Conservation (phyloP, 257 asterid genomes). For the Fraxinus anomala region DNA sequence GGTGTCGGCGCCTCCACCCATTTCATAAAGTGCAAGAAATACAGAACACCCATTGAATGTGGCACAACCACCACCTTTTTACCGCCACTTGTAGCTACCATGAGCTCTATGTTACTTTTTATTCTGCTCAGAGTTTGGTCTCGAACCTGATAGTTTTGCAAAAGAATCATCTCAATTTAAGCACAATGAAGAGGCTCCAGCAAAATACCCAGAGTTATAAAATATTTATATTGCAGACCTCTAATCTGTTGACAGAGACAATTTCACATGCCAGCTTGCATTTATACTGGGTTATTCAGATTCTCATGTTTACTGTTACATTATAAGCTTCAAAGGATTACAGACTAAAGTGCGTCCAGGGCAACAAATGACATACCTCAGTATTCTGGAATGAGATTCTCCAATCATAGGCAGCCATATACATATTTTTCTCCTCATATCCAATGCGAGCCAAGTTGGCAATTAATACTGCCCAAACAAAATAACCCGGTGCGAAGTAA, state of each 20-base stretch:
- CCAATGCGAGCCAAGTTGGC: conserved; percentile 88
- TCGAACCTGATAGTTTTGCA: conserved; percentile 55
- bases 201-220: background rate
- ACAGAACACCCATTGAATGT: conserved; percentile 83
- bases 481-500: conserved; percentile 84
- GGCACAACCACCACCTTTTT: conserved; percentile 78
- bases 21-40: conserved; percentile 87
- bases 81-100: conserved; percentile 73
- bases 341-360: background rate
- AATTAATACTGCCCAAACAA: conserved; percentile 83
- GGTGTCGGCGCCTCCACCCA: conserved; percentile 87
- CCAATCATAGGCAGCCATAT: conserved; percentile 93
- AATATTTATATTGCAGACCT: background rate
- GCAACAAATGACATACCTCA: conserved; percentile 54
- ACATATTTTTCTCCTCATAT: conserved; percentile 85
- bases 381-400: conserved; percentile 82
- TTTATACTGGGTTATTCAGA: background rate
- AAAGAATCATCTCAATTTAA: conserved; percentile 15
- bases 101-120: conserved; percentile 75
- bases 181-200: conserved; percentile 12
- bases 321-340: conserved; percentile 20
- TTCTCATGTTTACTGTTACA: background rate
- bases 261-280: conserved; percentile 5
- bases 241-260: background rate
- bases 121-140: conserved; percentile 80